Evolutionary conservation across 75 land plant species (phyloP).

Genomic region (Chamaecyparis obtusa): DNA sequence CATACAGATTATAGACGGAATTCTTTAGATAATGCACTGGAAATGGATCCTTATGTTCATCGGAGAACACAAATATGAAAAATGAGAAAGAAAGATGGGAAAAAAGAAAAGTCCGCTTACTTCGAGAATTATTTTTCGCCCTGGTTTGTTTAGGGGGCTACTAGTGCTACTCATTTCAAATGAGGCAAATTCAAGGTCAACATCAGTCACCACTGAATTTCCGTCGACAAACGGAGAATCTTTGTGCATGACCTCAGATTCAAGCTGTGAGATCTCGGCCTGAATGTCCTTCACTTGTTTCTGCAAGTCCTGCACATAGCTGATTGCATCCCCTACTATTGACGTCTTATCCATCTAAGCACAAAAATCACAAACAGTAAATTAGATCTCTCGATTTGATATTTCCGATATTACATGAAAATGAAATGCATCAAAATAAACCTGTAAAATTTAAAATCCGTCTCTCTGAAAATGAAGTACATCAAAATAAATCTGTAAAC

Average conservation of each 20-base stretch:
- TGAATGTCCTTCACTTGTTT: constrained; percentile 38
- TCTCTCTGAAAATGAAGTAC: no score
- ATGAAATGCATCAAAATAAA: no score
- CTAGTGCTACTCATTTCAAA: neutral
- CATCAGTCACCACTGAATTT: neutral
- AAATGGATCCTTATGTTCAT: neutral
- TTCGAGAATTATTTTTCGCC: neutral
- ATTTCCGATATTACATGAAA: no score
- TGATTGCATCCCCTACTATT: constrained; percentile 79
- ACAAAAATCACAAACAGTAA: no score
- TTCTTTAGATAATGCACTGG: neutral
- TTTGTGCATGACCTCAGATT: neutral
- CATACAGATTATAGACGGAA: neutral
- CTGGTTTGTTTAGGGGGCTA: neutral
- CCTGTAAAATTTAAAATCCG: no score
- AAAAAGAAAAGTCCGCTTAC: neutral
- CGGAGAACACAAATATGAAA: no score
- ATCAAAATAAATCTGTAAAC: no score
- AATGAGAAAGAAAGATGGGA: neutral
- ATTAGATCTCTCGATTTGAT: neutral
- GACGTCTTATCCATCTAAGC: constrained; percentile 90
- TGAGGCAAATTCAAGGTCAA: neutral
- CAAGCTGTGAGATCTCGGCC: neutral
- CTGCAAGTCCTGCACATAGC: constrained; percentile 64
- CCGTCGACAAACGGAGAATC: neutral